Evolutionary conservation across 2,329 filamentous ascomycete species (phyloP), one percentile per base, ranked within the genome.

Genomic region (Stromatinia cepivora): DNA sequence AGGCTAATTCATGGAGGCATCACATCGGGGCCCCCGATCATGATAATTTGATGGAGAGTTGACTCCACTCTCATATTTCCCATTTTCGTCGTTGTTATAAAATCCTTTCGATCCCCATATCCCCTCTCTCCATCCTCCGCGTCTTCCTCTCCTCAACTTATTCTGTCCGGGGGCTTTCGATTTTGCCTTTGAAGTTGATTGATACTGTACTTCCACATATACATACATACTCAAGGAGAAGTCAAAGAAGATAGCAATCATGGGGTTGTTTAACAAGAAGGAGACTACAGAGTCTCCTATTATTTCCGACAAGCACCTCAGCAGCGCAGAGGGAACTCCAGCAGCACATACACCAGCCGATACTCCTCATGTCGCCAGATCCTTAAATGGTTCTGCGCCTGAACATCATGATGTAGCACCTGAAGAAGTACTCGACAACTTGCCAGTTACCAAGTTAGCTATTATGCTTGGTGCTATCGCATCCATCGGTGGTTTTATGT

Each of bases 401-500:
- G 54, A 67, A 31, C 65, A 67, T 48, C 65, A 67, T 22, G 65
- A 67, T 59, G n/a, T 50, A 11, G 13, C 34, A 4, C 61, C 69
- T 4, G 42, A 63, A 17, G 70, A 25, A 17, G 65, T 22, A 10
- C 45, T 69, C 9, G 64, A 72, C 11, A 68, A 72, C 56, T 59
- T 58, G 4, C 69, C 67, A 31, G 69, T 72, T 50, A 84, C 82
- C 48, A 70, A 80, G 48, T 70, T 82, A 13, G 83, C 84, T n/a
- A 77, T 81, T 73, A 79, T 84, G 69, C 79, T 87, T 45, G 85
- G 84, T 45, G 74, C 80, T 4, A 81, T 86, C 50, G 84, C 85
- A 70, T 86, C 83, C 71, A 82, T 86, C 67, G 85, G 85, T 73
- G 82, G 86, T 66, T 83, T 87, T 79, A 85, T 87, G 76, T 87